Conservation (phyloP, 371 early-diverging fungal species). For the Syncephalastrum sp. region DNA sequence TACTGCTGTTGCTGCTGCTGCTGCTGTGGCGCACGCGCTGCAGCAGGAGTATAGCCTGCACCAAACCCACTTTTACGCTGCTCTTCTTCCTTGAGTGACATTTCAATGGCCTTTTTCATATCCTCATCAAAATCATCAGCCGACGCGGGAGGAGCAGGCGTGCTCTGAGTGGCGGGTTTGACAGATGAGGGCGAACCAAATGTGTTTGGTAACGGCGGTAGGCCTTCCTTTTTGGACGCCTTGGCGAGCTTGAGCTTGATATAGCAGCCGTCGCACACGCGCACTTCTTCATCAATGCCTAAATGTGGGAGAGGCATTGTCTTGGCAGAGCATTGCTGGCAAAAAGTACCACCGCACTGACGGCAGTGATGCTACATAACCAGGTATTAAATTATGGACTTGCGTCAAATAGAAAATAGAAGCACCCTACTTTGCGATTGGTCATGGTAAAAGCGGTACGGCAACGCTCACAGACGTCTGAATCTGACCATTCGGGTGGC, state of each 20-base stretch:
- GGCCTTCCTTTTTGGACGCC: constrained; percentile 20
- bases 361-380: constrained; percentile 86
- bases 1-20: constrained; percentile 5
- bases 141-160: neutral
- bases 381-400: neutral
- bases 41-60: constrained; percentile 30
- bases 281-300: constrained; percentile 86
- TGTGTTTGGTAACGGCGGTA: constrained; percentile 15
- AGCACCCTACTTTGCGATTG: constrained; percentile 73
- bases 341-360: constrained; percentile 93
- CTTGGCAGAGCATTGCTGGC: constrained; percentile 90
- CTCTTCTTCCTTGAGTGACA: constrained; percentile 82
- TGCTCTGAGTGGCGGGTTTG: neutral
- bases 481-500: constrained; percentile 96
- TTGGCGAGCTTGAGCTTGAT: constrained; percentile 60
- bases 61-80: constrained; percentile 36
- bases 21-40: constrained; percentile 9
- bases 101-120: constrained; percentile 84
- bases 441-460: constrained; percentile 89
- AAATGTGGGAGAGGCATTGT: constrained; percentile 80
- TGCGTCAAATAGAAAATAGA: neutral
- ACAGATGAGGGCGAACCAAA: neutral
- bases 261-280: constrained; percentile 94
- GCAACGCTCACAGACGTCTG: constrained; percentile 92
- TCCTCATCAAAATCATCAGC: constrained; percentile 79